Evolutionary conservation across 1,139 yeast species (phyloP).

Genomic region (Nakaseomyces bracarensis): DNA sequence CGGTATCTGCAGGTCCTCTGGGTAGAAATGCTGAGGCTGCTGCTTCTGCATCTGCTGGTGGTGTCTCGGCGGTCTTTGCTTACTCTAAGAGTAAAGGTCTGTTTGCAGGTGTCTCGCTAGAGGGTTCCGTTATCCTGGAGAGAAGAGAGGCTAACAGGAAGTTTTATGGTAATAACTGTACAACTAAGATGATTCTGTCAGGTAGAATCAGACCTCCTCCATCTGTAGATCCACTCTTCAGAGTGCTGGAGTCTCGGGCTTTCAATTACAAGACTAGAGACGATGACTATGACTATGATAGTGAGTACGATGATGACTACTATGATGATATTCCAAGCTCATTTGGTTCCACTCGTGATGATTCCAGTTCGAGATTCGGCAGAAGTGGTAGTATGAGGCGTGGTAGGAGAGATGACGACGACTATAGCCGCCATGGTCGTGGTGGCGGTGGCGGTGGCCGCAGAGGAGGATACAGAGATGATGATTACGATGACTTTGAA

Average conservation of each 20-base stretch:
- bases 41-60: constrained; percentile 82
- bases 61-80: constrained; percentile 85
- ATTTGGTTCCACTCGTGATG: constrained; percentile 23
- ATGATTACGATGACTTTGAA: constrained; percentile 11
- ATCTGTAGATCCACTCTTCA: constrained; percentile 80
- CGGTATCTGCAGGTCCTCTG: constrained; percentile 97
- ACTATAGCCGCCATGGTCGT: constrained; percentile 14
- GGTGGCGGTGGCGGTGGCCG: constrained; percentile 13
- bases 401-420: constrained; percentile 35
- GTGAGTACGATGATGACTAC: constrained; percentile 30
- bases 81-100: constrained; percentile 95
- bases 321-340: constrained; percentile 33
- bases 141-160: constrained; percentile 95
- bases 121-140: constrained; percentile 90
- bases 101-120: constrained; percentile 94
- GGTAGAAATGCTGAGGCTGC: constrained; percentile 98
- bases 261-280: constrained; percentile 50
- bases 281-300: constrained; percentile 37
- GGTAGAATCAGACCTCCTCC: constrained; percentile 92
- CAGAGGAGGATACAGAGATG: constrained; percentile 10
- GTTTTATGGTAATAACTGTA: constrained; percentile 81
- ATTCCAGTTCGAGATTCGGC: constrained; percentile 24
- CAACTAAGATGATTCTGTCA: constrained; percentile 71
- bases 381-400: constrained; percentile 33
- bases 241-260: constrained; percentile 78